Evolutionary conservation across 306 rosid genomes (phyloP), one percentile per base, ranked within the genome.

Genomic region (Begonia peltatifolia): DNA sequence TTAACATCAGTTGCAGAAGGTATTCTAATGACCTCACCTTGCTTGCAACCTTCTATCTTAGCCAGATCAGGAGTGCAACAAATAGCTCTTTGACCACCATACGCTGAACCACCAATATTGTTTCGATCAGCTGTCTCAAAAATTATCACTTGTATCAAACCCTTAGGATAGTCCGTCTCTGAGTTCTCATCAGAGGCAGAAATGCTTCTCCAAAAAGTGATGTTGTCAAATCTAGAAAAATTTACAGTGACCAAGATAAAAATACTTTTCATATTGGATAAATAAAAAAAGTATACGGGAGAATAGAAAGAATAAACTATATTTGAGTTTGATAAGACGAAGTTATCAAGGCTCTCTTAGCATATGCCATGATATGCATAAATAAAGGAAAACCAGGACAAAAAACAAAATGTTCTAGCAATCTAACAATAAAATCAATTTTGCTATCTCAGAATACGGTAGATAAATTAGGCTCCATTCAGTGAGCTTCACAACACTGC

Each of bases 61-160:
- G 97, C 94, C 65, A 85, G 86, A 76, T 90, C 97, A 60, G 87
- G 58, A 25, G 95, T 85, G 71, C 97, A 90, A 60, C 97, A 90
- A 62, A 90, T 78, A 53, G 94, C 87, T 50, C 97, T 71, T 53
- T 90, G 95, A 46, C 97, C 97, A 41, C 97, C 97, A 68, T 90
- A 90, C 63, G 89, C 95, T 52, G 97, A 90, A 46, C 97, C 97
- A 12, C 97, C 97, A 4, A 90, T 90, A 58, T 80, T 74, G 62
- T 90, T 68, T 9, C 97, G 94, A 64, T 90, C 97, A 25, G 90
- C 94, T 46, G 95, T 76, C 78, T 90, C 97, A 60, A 90, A 90
- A 68, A 90, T 76, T 60, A 85, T 73, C 43, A 79, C 58, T 63
- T 90, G 86, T 56, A 85, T 44, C 63, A 88, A 71, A 46, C 80